A percentile compares a stretch with the other conserved stretches of the same genome.
phyloP scores from a whole-genome alignment of 768 basidiomycete species.

The Phylloporus rhodoxanthus region DNA sequence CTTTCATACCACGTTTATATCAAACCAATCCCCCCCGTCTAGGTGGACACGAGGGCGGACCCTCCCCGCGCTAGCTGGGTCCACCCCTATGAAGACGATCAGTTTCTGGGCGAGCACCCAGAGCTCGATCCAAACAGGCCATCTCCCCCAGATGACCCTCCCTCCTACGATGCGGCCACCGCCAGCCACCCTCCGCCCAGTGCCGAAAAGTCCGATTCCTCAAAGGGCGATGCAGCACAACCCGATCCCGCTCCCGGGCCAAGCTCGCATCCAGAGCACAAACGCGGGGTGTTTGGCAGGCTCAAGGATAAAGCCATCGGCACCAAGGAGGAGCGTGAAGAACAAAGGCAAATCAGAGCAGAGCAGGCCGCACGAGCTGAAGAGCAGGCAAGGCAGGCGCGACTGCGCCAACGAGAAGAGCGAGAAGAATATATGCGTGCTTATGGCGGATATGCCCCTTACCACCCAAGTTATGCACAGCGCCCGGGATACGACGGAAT shows the following conservation, averaged over 20 bases:
- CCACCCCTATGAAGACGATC: constrained; percentile 66
- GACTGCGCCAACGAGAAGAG: constrained; percentile 21
- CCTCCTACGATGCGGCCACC: constrained; percentile 22
- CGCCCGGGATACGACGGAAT: not conserved
- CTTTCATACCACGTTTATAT: too few species aligned
- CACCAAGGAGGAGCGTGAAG: constrained; percentile 59
- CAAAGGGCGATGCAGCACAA: not conserved
- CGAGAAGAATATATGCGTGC: constrained; percentile 34
- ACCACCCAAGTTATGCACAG: constrained; percentile 18
- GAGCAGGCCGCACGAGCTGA: constrained; percentile 26
- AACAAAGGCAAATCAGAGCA: constrained; percentile 30
- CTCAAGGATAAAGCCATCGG: constrained; percentile 60
- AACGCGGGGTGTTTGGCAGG: constrained; percentile 52
- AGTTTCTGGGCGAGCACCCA: constrained; percentile 53
- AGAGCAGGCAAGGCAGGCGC: constrained; percentile 14
- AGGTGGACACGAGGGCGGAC: constrained; percentile 59
- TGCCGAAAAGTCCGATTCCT: not conserved
- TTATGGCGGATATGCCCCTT: constrained; percentile 29
- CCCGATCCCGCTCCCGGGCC: not conserved
- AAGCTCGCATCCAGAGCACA: constrained; percentile 22
- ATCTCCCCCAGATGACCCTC: constrained; percentile 14
- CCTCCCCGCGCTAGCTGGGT: constrained; percentile 69
- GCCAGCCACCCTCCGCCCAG: constrained; percentile 29
- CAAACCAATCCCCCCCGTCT: not conserved
- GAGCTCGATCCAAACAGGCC: constrained; percentile 35